These are phyloP conservation scores for Fusarium pilosicola DNA, from an alignment of 2,329 filamentous ascomycete genomes.

Conservation along the genomic window DNA sequence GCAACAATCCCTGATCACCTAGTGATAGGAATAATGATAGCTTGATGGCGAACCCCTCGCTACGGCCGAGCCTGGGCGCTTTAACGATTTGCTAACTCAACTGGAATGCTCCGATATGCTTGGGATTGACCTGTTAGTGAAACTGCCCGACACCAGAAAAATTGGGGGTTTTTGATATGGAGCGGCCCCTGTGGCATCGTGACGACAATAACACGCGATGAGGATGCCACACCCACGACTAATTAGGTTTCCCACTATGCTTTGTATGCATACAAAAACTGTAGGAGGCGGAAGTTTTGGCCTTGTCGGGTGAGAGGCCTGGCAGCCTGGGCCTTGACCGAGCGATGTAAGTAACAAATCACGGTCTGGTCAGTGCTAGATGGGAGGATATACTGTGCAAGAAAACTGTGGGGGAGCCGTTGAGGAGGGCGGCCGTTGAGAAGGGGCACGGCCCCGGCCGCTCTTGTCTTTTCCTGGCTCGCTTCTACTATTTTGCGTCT, in stretches of 20 bases:
- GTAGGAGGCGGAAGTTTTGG: slow-evolving; percentile 33
- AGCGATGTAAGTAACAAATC: slow-evolving; percentile 24
- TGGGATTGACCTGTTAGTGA: slow-evolving; percentile 9
- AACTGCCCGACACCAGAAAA: slow-evolving; percentile 9
- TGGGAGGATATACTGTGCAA: slow-evolving; percentile 13
- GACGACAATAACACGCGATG: slow-evolving; percentile 46
- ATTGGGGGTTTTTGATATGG: slow-evolving; percentile 17
- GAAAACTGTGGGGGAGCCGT: slow-evolving; percentile 40
- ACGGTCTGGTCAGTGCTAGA: slow-evolving; percentile 23
- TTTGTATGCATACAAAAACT: slow-evolving; percentile 43
- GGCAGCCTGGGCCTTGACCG: slow-evolving; percentile 22
- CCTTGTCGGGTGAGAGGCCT: slow-evolving; percentile 9
- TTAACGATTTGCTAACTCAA: slow-evolving; percentile 2
- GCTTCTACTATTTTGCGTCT: slow-evolving; percentile 31
- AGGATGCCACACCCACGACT: slow-evolving; percentile 35
- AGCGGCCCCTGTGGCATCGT: slow-evolving; percentile 35
- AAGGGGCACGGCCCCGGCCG: slow-evolving; percentile 45
- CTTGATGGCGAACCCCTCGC: slow-evolving; percentile 24
- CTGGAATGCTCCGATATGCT: slow-evolving; percentile 3
- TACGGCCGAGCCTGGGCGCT: slow-evolving; percentile 19
- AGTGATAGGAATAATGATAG: slow-evolving; percentile 2
- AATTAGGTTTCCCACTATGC: slow-evolving; percentile 43
- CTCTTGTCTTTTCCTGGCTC: slow-evolving; percentile 40
- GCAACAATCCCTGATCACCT: slow-evolving; percentile 23
- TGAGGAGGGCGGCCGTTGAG: slow-evolving; percentile 44